phyloP scores from a whole-genome alignment of 108 stramenopile species.

The Skeletonema marinoi region DNA sequence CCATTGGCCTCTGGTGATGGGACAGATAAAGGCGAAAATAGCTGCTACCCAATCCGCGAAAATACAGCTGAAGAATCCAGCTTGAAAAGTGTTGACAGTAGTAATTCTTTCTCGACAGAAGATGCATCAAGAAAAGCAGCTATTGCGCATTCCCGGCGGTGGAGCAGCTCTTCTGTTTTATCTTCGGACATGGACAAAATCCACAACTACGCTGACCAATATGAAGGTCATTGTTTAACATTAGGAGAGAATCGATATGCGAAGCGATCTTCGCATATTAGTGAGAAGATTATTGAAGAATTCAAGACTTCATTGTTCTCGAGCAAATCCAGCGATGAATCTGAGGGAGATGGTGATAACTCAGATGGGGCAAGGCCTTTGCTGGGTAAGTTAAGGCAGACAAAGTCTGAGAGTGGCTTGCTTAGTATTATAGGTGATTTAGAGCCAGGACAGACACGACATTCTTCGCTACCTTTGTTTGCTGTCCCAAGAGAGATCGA shows the following conservation, averaged over 20 bases:
- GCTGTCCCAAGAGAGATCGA: not conserved
- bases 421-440: not conserved
- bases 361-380: not conserved
- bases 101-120: not conserved
- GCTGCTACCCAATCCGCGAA: no score
- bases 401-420: not conserved
- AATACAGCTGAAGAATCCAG: no score
- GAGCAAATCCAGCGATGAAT: no score
- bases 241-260: not conserved
- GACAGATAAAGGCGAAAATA: no score
- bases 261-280: not conserved
- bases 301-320: not conserved
- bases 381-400: no score
- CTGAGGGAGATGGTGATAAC: no score
- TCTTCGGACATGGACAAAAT: not conserved
- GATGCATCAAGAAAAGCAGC: not conserved
- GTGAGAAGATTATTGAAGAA: not conserved
- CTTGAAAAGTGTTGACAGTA: no score
- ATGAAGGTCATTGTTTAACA: not conserved
- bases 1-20: no score
- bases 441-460: not conserved
- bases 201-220: not conserved
- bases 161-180: not conserved
- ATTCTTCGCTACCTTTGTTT: not conserved
- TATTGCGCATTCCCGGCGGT: not conserved